Conservation (phyloP, 441 rosid genomes). For the Eruca vesicaria region DNA sequence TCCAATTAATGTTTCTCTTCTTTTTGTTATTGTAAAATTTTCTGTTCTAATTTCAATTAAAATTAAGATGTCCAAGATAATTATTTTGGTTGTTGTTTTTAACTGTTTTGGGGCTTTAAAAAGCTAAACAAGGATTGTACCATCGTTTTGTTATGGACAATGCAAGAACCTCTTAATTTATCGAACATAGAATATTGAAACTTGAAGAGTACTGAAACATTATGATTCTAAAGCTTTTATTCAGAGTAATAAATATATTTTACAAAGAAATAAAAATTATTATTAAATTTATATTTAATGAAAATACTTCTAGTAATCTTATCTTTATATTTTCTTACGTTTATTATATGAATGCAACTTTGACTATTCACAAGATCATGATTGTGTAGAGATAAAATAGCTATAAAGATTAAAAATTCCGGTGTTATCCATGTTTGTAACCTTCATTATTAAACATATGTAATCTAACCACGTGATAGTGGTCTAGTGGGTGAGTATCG, state of each 20-base stretch:
- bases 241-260: background rate
- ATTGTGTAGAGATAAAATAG: background rate
- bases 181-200: background rate
- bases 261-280: background rate
- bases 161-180: background rate
- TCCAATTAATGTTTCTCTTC: too few relatives aligned
- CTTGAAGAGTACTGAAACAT: background rate
- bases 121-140: background rate
- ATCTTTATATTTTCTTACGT: background rate
- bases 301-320: too few relatives aligned
- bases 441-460: background rate
- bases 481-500: background rate
- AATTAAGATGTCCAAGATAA: background rate
- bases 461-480: background rate
- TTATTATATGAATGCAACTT: background rate
- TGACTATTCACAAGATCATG: too few relatives aligned
- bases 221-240: background rate
- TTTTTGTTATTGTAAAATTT: background rate
- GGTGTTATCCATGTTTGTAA: background rate
- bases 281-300: background rate
- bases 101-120: background rate
- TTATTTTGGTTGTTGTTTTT: background rate
- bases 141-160: background rate
- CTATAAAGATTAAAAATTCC: background rate
- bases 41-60: background rate